Evolutionary conservation across 1,284 basidiomycete species (phyloP).

Genomic region (Fomitopsis palustris): DNA sequence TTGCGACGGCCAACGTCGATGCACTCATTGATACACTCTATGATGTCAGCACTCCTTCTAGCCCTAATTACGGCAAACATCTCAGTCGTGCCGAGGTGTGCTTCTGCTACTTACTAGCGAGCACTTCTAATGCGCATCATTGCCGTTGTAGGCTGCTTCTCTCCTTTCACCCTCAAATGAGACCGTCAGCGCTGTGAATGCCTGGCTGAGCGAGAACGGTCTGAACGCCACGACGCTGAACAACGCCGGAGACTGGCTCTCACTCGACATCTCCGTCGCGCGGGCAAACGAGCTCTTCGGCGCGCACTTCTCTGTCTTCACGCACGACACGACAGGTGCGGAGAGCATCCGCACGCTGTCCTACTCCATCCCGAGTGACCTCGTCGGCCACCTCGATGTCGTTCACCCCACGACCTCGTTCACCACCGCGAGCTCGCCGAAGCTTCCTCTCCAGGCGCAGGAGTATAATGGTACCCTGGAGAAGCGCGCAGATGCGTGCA

Average conservation of each 20-base stretch:
- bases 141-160: conserved; percentile 29
- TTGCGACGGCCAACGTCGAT: conserved; percentile 24
- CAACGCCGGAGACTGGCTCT: conserved; percentile 21
- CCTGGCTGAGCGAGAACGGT: conserved; percentile 31
- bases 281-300: conserved; percentile 35
- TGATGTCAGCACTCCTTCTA: conserved; percentile 28
- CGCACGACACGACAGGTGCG: conserved; percentile 32
- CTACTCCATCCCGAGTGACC: conserved; percentile 38
- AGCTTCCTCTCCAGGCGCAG: background rate
- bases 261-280: conserved; percentile 20
- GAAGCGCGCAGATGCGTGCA: conserved; percentile 2
- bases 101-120: background rate
- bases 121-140: background rate
- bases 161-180: conserved; percentile 33
- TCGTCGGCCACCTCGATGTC: conserved; percentile 36
- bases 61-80: conserved; percentile 28
- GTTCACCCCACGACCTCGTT: conserved; percentile 38
- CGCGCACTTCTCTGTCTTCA: conserved; percentile 36
- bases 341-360: conserved; percentile 34
- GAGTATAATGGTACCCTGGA: conserved; percentile 43
- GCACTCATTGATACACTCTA: conserved; percentile 29
- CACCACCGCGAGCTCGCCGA: background rate
- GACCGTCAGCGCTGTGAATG: conserved; percentile 27
- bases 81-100: conserved; percentile 27
- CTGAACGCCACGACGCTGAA: conserved; percentile 24